Evolutionary conservation across 2,329 filamentous ascomycete genomes (phyloP).

Genomic region (Stagonosporopsis rhizophila): DNA sequence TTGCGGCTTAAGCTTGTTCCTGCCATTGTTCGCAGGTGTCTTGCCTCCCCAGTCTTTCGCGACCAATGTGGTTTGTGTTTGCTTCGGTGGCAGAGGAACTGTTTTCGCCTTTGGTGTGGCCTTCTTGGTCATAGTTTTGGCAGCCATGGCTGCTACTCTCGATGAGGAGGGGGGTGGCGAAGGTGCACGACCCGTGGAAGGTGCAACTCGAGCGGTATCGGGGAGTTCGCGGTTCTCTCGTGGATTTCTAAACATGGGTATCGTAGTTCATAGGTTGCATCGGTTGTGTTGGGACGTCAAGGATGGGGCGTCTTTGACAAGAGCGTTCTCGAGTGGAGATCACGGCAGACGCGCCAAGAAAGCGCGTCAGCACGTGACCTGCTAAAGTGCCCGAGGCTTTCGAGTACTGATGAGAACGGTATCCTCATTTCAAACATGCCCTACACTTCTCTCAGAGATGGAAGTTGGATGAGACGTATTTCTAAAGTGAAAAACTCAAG

Average conservation of each 20-base stretch:
- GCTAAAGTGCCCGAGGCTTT: no score
- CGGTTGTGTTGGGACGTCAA: neutral
- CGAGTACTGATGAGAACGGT: no score
- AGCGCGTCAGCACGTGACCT: conserved; percentile 19
- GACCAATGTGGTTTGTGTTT: conserved; percentile 47
- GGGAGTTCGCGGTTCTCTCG: conserved; percentile 54
- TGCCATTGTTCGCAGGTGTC: conserved; percentile 38
- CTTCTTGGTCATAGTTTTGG: conserved; percentile 34
- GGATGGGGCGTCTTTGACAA: neutral
- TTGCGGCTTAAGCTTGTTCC: conserved; percentile 48
- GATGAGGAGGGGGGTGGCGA: conserved; percentile 55
- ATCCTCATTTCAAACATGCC: no score
- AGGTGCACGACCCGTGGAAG: conserved; percentile 60
- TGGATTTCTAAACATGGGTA: conserved; percentile 62
- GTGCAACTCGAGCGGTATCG: conserved; percentile 46
- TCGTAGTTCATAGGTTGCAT: neutral
- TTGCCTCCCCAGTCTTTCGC: conserved; percentile 42
- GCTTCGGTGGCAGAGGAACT: conserved; percentile 26
- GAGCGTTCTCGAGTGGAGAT: neutral
- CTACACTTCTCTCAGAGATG: no score
- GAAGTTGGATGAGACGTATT: no score
- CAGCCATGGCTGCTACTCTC: conserved; percentile 28
- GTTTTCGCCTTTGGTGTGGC: conserved; percentile 24
- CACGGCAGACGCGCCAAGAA: conserved; percentile 14
- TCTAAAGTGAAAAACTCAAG: no score